These are phyloP conservation scores for Ustilago trichophora DNA, from an alignment of 1,284 basidiomycete genomes.

Conservation along the genomic window DNA sequence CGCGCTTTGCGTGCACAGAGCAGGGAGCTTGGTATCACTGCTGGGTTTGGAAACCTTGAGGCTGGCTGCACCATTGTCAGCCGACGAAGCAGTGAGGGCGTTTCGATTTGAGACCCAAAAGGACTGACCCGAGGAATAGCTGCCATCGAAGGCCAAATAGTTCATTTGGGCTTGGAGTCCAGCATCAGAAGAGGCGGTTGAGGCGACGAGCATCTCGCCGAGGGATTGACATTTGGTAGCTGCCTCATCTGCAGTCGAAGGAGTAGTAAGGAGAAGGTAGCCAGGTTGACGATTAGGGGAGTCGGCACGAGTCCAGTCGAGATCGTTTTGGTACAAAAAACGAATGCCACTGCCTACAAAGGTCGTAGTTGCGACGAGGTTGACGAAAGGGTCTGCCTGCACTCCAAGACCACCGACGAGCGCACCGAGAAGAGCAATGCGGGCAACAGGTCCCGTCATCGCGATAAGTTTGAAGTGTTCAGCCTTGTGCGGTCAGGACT, in stretches of 20 bases:
- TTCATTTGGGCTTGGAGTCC: conserved; percentile 36
- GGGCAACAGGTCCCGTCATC: too few species aligned
- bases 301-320: conserved; percentile 37
- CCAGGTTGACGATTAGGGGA: conserved; percentile 34
- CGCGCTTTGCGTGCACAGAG: conserved; percentile 37
- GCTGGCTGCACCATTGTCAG: neutral
- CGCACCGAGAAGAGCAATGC: neutral
- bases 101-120: conserved; percentile 19
- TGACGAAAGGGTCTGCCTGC: neutral
- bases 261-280: conserved; percentile 36
- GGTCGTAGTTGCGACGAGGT: neutral
- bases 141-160: conserved; percentile 18
- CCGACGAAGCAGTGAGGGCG: conserved; percentile 4
- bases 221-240: conserved; percentile 28
- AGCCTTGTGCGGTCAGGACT: too few species aligned
- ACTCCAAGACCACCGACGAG: neutral
- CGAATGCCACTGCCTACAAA: conserved; percentile 24
- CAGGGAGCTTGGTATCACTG: conserved; percentile 13
- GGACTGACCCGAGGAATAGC: conserved; percentile 16
- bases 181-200: conserved; percentile 10
- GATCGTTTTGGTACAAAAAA: conserved; percentile 56
- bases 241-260: conserved; percentile 26
- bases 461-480: too few species aligned
- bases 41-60: conserved; percentile 2
- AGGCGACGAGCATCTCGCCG: conserved; percentile 35